Conservation (phyloP, 495 filamentous ascomycete genomes). For the Viridothelium virens region DNA sequence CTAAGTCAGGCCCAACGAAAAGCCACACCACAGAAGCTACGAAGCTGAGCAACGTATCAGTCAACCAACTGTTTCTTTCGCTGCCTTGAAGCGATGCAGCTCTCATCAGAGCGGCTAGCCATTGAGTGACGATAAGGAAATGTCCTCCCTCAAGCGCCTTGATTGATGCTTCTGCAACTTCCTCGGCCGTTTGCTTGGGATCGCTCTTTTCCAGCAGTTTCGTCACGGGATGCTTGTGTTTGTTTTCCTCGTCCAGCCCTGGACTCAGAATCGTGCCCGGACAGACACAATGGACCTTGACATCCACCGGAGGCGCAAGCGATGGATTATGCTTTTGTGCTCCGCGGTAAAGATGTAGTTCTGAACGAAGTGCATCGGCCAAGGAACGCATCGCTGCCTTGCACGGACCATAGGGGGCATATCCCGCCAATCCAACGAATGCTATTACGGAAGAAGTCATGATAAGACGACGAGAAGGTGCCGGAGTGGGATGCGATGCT, state of each 20-base stretch:
- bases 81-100: conserved; percentile 50
- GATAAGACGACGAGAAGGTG: conserved; percentile 62
- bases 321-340: conserved; percentile 46
- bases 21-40: conserved; percentile 51
- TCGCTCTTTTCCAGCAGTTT: conserved; percentile 75
- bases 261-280: conserved; percentile 74
- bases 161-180: conserved; percentile 65
- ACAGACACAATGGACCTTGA: conserved; percentile 76
- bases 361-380: conserved; percentile 72
- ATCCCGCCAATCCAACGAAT: conserved; percentile 73
- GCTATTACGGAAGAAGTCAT: conserved; percentile 76
- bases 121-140: conserved; percentile 64
- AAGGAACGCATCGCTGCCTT: conserved; percentile 82
- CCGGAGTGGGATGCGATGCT: conserved; percentile 24
- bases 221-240: conserved; percentile 73
- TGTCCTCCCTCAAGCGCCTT: conserved; percentile 69
- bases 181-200: conserved; percentile 65
- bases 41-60: conserved; percentile 55
- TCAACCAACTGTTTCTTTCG: conserved; percentile 49
- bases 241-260: conserved; percentile 70
- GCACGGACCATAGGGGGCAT: conserved; percentile 71
- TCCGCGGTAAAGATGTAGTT: conserved; percentile 73
- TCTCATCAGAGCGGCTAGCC: conserved; percentile 61
- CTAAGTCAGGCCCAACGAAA: conserved; percentile 52
- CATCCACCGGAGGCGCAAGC: conserved; percentile 42